Evolutionary conservation across 345 rosid genomes (phyloP).

Genomic region (Pugionium dolabratum): DNA sequence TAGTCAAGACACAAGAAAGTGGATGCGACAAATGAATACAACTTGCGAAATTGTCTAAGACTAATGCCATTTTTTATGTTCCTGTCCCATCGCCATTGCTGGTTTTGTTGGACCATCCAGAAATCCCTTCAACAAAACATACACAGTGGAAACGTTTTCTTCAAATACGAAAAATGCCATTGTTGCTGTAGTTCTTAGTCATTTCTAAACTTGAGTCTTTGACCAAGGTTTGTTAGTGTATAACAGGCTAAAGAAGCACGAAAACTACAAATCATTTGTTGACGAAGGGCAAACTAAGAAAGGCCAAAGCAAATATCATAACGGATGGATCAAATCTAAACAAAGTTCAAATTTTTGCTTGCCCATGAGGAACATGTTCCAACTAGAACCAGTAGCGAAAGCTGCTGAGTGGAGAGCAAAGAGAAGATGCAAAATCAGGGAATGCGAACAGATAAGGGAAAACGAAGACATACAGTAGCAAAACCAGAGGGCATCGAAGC

Average conservation of each 20-base stretch:
- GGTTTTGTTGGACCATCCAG: conserved; percentile 37
- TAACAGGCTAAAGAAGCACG: background rate
- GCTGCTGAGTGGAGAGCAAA: background rate
- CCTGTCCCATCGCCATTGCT: too few relatives aligned
- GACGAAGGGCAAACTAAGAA: background rate
- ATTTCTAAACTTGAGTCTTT: background rate
- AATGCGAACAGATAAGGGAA: conserved; percentile 12
- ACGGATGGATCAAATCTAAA: conserved; percentile 17
- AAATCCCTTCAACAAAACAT: conserved; percentile 40
- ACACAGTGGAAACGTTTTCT: conserved; percentile 24
- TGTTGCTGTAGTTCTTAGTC: background rate
- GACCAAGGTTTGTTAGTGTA: background rate
- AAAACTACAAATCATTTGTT: too few relatives aligned
- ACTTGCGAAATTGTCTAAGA: background rate
- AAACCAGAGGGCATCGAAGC: conserved; percentile 85
- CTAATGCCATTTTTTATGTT: background rate
- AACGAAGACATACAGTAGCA: conserved; percentile 67
- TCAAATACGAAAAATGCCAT: background rate
- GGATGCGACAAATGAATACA: background rate
- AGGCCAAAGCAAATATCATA: conserved; percentile 7
- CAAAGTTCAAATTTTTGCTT: background rate
- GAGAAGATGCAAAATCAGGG: conserved; percentile 27
- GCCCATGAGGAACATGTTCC: background rate
- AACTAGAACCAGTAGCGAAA: background rate
- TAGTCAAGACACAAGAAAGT: background rate